Evolutionary conservation across 2,329 filamentous ascomycete species (phyloP), one percentile per base, ranked within the genome.

Genomic region (Diaporthe australafricana): DNA sequence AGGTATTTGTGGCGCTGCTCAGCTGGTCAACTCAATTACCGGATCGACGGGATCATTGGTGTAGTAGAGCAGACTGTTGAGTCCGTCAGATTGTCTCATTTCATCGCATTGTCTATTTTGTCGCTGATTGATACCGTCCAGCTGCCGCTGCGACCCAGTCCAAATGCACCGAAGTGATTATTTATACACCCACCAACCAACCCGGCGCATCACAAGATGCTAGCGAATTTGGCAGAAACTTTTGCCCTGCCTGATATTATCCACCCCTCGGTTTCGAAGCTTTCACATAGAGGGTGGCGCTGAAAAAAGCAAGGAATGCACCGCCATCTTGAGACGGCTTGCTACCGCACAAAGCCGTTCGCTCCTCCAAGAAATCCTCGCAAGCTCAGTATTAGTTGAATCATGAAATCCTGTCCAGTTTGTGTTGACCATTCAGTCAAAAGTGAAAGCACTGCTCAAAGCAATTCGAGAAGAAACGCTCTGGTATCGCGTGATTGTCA

Each of bases 41-140:
- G 9, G 12, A 40, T 25, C 3, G 2, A 20, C 25, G 6, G 22
- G 6, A 14, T 14, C 11, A 35, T 12, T 32, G 20, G 35, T 3
- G 7, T 11, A 7, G 38, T 65, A 30, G n/a, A 25, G 22, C 32
- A 38, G 30, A 48, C 9, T 12, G 14, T 60, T 50, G n/a, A 60
- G 17, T 52, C 2, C 48, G n/a, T 60, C 67, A 42, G 42, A 50
- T 32, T 17, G 32, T 48, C 45, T 60, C 2, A 69, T 42, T 52
- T 52, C 53, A 69, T 69, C 22, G 67, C 30, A 30, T 22, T 69
- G 45, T 42, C 20, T 52, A 35, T 30, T 60, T 9, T 7, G 14
- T 30, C 40, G 17, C 42, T 50, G 45, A 20, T 38, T 20, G 8
- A 32, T 5, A 17, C 17, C n/a, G 17, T 40, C 25, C n/a, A 25